phyloP scores from a whole-genome alignment of 2,329 filamentous ascomycete genomes.

The Calonectria honghensis region DNA sequence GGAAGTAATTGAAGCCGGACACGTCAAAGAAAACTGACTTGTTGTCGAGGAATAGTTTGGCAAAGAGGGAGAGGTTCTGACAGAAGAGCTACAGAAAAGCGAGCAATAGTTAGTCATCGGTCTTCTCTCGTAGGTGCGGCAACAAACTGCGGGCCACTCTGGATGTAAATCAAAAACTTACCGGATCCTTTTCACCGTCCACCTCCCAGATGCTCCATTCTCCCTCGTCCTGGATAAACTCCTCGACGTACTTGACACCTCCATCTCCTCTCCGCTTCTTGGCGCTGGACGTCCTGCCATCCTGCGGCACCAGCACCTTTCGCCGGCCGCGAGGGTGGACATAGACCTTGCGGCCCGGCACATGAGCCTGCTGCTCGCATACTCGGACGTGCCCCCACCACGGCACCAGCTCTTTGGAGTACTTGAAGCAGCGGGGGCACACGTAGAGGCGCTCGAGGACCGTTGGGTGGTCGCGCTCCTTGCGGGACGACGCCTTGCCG shows the following conservation, averaged over 20 bases:
- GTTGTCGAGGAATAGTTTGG: constrained; percentile 97
- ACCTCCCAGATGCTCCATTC: constrained; percentile 94
- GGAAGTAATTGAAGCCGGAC: constrained; percentile 93
- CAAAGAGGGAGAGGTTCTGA: constrained; percentile 96
- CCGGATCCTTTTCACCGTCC: constrained; percentile 89
- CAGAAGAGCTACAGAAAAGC: constrained; percentile 81
- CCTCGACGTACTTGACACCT: constrained; percentile 63
- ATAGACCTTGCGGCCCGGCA: constrained; percentile 86
- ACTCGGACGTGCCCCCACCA: constrained; percentile 76
- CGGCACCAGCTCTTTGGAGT: constrained; percentile 78
- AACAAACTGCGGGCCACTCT: neutral
- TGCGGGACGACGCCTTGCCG: constrained; percentile 57
- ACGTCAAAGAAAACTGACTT: constrained; percentile 99
- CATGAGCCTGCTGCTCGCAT: constrained; percentile 70
- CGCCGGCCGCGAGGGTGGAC: constrained; percentile 71
- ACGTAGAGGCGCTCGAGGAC: constrained; percentile 85
- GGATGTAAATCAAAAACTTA: constrained; percentile 62
- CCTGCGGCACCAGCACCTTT: constrained; percentile 62
- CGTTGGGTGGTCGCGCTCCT: constrained; percentile 61
- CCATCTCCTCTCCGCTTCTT: constrained; percentile 63
- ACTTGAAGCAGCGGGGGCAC: constrained; percentile 96
- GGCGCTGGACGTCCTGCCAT: constrained; percentile 56
- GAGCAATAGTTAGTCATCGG: constrained; percentile 35
- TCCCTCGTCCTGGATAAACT: constrained; percentile 74
- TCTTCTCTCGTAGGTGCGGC: neutral